Evolutionary conservation across 352 stramenopile genomes (phyloP).

Genomic region (Pythium brachiatum): DNA sequence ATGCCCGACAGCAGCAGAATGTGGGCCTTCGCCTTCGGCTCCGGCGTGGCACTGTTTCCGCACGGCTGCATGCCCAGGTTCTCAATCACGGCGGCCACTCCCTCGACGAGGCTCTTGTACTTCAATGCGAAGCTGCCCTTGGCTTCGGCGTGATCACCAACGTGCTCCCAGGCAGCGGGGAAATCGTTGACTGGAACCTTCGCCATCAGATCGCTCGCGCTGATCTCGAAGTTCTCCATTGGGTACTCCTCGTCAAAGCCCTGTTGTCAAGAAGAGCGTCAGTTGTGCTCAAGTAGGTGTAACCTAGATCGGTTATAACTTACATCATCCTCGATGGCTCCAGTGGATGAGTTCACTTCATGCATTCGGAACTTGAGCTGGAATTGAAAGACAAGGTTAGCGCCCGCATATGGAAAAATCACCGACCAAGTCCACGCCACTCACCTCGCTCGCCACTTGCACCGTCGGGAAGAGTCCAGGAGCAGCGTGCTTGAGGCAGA

Average conservation of each 20-base stretch:
- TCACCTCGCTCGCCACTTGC: constrained; percentile 91
- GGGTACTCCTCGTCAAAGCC: constrained; percentile 98
- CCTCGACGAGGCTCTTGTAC: constrained; percentile 97
- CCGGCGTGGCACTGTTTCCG: constrained; percentile 90
- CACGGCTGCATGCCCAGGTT: constrained; percentile 98
- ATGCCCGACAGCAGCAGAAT: constrained; percentile 96
- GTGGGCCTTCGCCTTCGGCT: constrained; percentile 92
- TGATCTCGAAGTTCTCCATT: constrained; percentile 96
- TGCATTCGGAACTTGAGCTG: constrained; percentile 95
- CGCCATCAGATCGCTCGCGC: constrained; percentile 96
- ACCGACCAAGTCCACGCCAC: constrained; percentile 5
- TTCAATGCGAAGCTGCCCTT: constrained; percentile 96
- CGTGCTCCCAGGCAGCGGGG: constrained; percentile 93
- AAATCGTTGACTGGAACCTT: constrained; percentile 97
- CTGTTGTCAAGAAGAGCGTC: constrained; percentile 20
- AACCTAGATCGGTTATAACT: constrained; percentile 6
- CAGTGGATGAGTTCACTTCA: constrained; percentile 94
- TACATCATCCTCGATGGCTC: constrained; percentile 82
- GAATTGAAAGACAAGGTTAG: neutral
- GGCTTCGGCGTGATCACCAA: constrained; percentile 93
- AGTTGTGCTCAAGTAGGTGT: no score
- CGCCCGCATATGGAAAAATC: neutral
- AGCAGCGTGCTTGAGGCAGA: constrained; percentile 87
- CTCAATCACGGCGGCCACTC: constrained; percentile 93
- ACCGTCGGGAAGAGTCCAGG: constrained; percentile 80